These are phyloP conservation scores for Leccinum rimulosum DNA, from an alignment of 768 basidiomycete species.

Conservation along the genomic window DNA sequence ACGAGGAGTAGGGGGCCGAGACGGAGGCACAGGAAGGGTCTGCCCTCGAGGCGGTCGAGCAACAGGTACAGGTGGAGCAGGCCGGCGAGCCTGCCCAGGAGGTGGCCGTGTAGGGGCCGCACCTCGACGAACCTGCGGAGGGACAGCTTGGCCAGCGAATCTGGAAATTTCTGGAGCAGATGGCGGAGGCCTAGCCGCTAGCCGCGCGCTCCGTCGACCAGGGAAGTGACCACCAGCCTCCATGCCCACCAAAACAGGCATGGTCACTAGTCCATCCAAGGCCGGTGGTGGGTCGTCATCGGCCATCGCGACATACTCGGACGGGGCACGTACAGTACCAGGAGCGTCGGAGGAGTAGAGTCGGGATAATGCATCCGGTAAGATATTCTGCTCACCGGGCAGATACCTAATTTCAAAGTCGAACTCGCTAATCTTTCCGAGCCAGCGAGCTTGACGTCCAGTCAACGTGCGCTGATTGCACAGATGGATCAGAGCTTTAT, in stretches of 20 bases:
- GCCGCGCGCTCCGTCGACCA: no score
- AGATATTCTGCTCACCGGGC: constrained; percentile 21
- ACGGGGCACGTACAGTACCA: neutral
- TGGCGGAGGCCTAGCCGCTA: no score
- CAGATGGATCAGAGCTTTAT: constrained; percentile 24
- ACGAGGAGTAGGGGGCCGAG: no score
- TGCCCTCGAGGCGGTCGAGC: no score
- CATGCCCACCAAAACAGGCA: neutral
- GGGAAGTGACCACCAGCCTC: neutral
- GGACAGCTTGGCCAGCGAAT: no score
- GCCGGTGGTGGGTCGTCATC: neutral
- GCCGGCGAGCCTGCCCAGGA: no score
- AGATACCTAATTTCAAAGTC: constrained; percentile 31
- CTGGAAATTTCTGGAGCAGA: no score
- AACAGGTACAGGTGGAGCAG: no score
- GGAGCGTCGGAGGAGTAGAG: constrained; percentile 4
- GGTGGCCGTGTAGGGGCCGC: no score
- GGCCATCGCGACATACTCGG: neutral
- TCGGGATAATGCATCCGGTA: constrained; percentile 26
- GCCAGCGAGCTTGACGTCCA: constrained; percentile 35
- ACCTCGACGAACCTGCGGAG: no score
- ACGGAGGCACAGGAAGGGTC: no score
- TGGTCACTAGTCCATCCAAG: neutral
- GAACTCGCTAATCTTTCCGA: constrained; percentile 31
- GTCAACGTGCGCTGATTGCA: constrained; percentile 34